These are phyloP conservation scores for Lactarius evosmus DNA, from an alignment of 768 basidiomycete genomes.

Conservation along the genomic window DNA sequence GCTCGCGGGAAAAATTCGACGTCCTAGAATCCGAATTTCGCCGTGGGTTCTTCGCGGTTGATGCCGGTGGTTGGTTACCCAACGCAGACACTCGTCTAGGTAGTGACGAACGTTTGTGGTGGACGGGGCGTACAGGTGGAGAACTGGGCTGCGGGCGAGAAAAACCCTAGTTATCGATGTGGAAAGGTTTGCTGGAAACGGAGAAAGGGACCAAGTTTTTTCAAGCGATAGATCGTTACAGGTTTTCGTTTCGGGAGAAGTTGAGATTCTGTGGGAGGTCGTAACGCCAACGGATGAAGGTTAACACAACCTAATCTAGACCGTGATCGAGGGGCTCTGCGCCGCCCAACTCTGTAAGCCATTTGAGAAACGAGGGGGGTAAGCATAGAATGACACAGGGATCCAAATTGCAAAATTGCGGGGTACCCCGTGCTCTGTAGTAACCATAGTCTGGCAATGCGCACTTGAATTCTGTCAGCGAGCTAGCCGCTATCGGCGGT, in stretches of 20 bases:
- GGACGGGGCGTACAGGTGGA: conserved; percentile 14
- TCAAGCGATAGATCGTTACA: conserved; percentile 14
- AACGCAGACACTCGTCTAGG: conserved; percentile 11
- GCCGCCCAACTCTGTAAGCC: conserved; percentile 6
- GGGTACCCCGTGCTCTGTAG: conserved; percentile 14
- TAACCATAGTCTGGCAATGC: not conserved
- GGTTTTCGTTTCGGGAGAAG: conserved; percentile 12
- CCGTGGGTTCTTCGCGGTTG: not conserved
- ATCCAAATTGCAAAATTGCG: conserved; percentile 17
- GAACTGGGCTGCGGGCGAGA: conserved; percentile 20
- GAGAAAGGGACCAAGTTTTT: conserved; percentile 16
- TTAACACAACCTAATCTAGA: conserved; percentile 13
- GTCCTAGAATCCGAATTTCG: conserved; percentile 10
- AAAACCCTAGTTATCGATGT: conserved; percentile 25
- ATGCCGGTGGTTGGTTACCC: conserved; percentile 14
- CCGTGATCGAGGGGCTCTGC: conserved; percentile 25
- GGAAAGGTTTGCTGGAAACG: conserved; percentile 18
- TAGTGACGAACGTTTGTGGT: conserved; percentile 11
- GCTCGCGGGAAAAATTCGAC: conserved; percentile 18
- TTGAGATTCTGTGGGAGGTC: conserved; percentile 14
- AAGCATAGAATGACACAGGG: conserved; percentile 18
- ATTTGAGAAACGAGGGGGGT: not conserved
- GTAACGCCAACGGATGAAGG: conserved; percentile 21
- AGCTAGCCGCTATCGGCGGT: conserved; percentile 21
- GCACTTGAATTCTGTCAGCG: conserved; percentile 9